A percentile compares a stretch with the other conserved stretches of the same genome.
These are phyloP conservation scores for Oxytropis ochrocephala DNA, from an alignment of 306 rosid genomes.

Conservation along the genomic window DNA sequence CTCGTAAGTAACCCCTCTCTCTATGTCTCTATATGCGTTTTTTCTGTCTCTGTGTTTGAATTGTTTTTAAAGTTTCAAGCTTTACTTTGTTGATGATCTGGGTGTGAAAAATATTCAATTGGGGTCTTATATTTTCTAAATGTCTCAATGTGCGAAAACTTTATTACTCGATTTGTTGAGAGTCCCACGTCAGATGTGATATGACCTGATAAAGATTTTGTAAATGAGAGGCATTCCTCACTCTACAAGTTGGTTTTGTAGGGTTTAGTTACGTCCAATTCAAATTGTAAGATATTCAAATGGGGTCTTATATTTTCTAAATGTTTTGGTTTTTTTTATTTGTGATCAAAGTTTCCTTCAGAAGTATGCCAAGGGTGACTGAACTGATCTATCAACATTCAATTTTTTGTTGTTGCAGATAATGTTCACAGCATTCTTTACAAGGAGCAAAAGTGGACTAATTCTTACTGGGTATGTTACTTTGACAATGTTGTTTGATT, in stretches of 20 bases:
- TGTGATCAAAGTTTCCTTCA: neutral
- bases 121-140: neutral
- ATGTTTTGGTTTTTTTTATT: neutral
- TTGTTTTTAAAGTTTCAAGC: slow-evolving; percentile 9
- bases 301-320: neutral
- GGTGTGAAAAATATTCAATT: neutral
- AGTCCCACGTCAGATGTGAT: too few species aligned
- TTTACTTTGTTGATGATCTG: neutral
- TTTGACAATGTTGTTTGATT: neutral
- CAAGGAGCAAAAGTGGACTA: slow-evolving; percentile 80
- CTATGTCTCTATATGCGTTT: neutral
- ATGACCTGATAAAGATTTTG: too few species aligned
- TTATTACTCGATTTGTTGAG: too few species aligned
- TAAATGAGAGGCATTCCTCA: too few species aligned
- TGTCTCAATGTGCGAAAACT: neutral
- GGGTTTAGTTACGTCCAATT: too few species aligned
- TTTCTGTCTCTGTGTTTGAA: neutral
- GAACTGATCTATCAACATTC: neutral
- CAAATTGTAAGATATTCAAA: too few species aligned
- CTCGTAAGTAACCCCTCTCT: slow-evolving; percentile 28
- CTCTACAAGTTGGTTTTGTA: too few species aligned
- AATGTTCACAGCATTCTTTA: slow-evolving; percentile 75
- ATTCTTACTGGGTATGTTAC: slow-evolving; percentile 68
- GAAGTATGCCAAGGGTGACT: neutral
- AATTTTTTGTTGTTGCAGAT: slow-evolving; percentile 37